These are phyloP conservation scores for Vigna radiata DNA, from an alignment of 306 rosid species.

Conservation along the genomic window DNA sequence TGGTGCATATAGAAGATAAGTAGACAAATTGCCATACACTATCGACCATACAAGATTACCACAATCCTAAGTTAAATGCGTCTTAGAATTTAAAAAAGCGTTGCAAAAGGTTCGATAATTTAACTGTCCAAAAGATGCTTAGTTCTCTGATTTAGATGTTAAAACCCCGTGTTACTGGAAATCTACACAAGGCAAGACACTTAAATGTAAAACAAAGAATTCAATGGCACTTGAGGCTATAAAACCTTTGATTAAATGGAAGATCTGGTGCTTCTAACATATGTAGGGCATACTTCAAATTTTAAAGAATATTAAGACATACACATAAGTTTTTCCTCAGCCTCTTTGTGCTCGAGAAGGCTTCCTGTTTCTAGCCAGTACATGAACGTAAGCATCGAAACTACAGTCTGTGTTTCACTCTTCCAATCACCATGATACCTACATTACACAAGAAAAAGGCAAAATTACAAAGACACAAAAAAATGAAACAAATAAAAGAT, in stretches of 20 bases:
- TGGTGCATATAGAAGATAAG: conserved; percentile 6
- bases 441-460: conserved; percentile 1
- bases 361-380: conserved; percentile 93
- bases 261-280: not conserved
- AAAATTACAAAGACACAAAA: conserved; percentile 18
- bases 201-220: not conserved
- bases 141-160: conserved; percentile 5
- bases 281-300: not conserved
- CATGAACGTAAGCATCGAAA: conserved; percentile 81
- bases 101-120: not conserved
- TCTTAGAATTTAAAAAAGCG: not conserved
- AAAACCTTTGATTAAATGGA: not conserved
- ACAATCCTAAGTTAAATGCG: conserved; percentile 6
- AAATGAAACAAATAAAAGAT: not conserved
- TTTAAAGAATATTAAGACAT: conserved; percentile 43
- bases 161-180: not conserved
- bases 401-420: conserved; percentile 89
- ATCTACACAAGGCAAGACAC: not conserved
- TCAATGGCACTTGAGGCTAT: not conserved
- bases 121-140: not conserved
- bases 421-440: conserved; percentile 97
- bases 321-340: conserved; percentile 85
- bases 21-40: not conserved
- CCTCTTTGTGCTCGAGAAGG: conserved; percentile 79
- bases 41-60: conserved; percentile 13